Evolutionary conservation across 306 rosid species (phyloP).

Genomic region (Vicia sativa): DNA sequence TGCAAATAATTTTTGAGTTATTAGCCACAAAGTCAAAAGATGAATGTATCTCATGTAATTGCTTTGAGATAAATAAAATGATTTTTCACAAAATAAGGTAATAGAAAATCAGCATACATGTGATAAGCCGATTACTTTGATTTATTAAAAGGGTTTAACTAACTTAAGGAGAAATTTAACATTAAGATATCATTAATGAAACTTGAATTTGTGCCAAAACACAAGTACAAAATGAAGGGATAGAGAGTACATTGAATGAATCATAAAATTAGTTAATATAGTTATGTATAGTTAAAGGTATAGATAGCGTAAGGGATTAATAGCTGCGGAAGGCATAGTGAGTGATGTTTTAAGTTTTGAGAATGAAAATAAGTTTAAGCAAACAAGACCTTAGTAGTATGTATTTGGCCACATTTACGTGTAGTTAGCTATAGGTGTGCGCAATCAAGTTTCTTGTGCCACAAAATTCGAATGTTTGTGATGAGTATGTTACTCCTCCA

Average conservation of each 20-base stretch:
- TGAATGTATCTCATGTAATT: constrained; percentile 33
- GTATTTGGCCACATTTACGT: neutral
- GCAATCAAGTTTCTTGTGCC: constrained; percentile 11
- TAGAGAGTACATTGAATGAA: constrained; percentile 8
- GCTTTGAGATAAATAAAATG: neutral
- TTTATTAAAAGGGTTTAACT: constrained; percentile 13
- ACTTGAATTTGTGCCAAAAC: constrained; percentile 22
- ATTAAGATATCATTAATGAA: neutral
- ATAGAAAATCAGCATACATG: constrained; percentile 10
- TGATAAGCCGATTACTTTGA: constrained; percentile 23
- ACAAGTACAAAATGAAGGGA: neutral
- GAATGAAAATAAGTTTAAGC: neutral
- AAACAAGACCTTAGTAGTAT: constrained; percentile 5
- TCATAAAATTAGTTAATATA: neutral
- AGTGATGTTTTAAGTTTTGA: constrained; percentile 5
- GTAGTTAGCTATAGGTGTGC: neutral
- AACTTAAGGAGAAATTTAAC: constrained; percentile 10
- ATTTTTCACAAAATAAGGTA: neutral
- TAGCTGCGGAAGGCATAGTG: neutral
- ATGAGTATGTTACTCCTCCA: no score
- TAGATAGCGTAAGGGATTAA: constrained; percentile 2
- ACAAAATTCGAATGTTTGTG: constrained; percentile 13
- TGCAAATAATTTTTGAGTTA: neutral
- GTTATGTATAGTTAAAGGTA: neutral
- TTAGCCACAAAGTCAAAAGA: constrained; percentile 12